These are phyloP conservation scores for Alternaria sp. DNA, from an alignment of 2,329 filamentous ascomycete species.

Conservation along the genomic window DNA sequence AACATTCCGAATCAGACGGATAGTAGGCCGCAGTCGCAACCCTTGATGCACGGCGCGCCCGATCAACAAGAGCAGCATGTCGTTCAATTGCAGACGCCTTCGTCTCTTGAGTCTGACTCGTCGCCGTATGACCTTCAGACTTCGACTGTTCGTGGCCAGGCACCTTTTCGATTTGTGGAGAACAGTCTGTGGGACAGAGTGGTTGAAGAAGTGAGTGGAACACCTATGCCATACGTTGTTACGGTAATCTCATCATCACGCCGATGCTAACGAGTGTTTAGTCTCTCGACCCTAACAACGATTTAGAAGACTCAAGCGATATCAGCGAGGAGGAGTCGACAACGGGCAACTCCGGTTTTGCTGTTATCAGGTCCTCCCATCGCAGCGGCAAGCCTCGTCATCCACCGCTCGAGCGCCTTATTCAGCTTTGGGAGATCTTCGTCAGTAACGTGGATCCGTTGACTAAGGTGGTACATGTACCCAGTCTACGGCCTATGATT, in stretches of 20 bases:
- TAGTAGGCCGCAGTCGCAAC: background rate
- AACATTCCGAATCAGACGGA: background rate
- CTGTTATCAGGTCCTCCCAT: slow-evolving; percentile 21
- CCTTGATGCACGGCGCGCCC: background rate
- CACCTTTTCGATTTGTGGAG: background rate
- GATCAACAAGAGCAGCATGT: slow-evolving; percentile 13
- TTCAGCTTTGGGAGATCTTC: slow-evolving; percentile 74
- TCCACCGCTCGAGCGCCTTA: slow-evolving; percentile 68
- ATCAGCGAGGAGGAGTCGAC: slow-evolving; percentile 64
- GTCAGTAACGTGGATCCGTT: slow-evolving; percentile 50
- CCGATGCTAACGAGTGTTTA: background rate
- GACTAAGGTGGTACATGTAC: slow-evolving; percentile 19
- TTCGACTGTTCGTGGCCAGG: background rate
- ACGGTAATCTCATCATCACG: background rate
- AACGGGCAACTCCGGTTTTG: slow-evolving; percentile 61
- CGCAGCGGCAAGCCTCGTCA: slow-evolving; percentile 65
- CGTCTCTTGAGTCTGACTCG: background rate
- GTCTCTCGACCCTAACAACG: slow-evolving; percentile 8
- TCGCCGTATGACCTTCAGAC: background rate
- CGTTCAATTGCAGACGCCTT: background rate
- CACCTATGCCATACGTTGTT: background rate
- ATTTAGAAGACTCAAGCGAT: slow-evolving; percentile 64
- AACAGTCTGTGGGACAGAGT: background rate
- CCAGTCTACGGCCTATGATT: slow-evolving; percentile 60
- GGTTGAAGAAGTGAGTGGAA: background rate